phyloP scores from a whole-genome alignment of 768 basidiomycete species.

The Lentinula detonsa region DNA sequence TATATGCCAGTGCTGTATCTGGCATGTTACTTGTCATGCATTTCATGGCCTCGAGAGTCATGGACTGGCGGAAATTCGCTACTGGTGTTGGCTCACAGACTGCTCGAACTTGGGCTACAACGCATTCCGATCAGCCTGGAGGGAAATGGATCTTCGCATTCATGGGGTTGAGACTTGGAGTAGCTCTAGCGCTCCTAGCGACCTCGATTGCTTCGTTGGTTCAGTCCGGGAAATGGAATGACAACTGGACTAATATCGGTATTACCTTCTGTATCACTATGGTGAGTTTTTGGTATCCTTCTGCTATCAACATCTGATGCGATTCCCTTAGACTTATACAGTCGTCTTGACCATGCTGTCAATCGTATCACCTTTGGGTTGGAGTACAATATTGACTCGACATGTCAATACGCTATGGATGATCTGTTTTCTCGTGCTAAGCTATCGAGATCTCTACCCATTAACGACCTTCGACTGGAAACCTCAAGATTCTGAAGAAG shows the following conservation, averaged over 20 bases:
- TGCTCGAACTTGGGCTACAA: not conserved
- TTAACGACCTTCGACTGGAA: slow-evolving; percentile 36
- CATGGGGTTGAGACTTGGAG: not conserved
- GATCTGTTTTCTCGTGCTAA: slow-evolving; percentile 34
- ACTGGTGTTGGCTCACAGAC: not conserved
- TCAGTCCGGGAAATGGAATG: not conserved
- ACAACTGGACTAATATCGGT: not conserved
- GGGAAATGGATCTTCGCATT: not conserved
- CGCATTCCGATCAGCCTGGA: not conserved
- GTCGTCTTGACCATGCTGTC: not conserved
- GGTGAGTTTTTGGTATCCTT: not conserved
- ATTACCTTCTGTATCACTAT: not conserved
- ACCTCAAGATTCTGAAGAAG: slow-evolving; percentile 35
- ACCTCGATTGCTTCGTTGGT: not conserved
- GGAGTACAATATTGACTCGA: not conserved
- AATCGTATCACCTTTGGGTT: not conserved
- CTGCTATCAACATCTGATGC: not conserved
- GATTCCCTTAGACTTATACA: not conserved
- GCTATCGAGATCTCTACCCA: slow-evolving; percentile 52
- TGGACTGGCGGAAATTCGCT: not conserved
- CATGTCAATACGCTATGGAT: slow-evolving; percentile 14
- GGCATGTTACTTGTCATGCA: not conserved
- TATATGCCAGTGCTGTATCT: not conserved
- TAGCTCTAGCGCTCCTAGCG: not conserved
- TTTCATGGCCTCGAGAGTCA: not conserved